Conservation (phyloP, 169 alveolate genomes). For the Miamiensis avidus region DNA sequence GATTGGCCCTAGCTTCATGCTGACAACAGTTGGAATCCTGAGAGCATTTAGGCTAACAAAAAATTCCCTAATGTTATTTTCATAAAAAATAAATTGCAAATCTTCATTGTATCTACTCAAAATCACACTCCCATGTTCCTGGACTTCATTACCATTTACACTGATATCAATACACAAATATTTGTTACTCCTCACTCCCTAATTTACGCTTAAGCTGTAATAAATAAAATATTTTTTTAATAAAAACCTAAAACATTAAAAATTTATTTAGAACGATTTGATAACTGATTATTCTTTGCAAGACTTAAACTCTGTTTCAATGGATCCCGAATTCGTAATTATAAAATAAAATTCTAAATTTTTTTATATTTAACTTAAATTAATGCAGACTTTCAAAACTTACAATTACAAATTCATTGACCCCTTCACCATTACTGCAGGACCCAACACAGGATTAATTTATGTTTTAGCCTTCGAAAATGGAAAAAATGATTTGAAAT, state of each 20-base stretch:
- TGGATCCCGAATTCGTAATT: not conserved
- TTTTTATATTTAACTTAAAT: too few relatives aligned
- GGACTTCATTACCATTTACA: not conserved
- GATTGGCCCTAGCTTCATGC: not conserved
- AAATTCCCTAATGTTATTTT: not conserved
- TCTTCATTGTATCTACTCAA: too few relatives aligned
- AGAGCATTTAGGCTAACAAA: not conserved
- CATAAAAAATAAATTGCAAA: too few relatives aligned
- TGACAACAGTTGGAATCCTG: not conserved
- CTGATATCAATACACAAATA: not conserved
- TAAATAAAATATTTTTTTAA: too few relatives aligned
- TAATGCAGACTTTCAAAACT: too few relatives aligned
- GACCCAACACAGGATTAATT: not conserved
- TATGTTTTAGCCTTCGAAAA: not conserved
- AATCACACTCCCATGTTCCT: not conserved
- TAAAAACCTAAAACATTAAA: too few relatives aligned
- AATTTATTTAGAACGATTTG: too few relatives aligned
- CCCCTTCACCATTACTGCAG: not conserved
- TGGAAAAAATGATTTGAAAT: not conserved
- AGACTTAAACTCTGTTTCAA: not conserved
- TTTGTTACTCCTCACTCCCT: not conserved
- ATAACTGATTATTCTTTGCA: not conserved
- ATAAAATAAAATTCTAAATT: too few relatives aligned
- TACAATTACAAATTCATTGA: not conserved
- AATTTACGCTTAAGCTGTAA: not conserved